Evolutionary conservation across 2,329 filamentous ascomycete species (phyloP).

Genomic region (Talaromyces funiculosus): DNA sequence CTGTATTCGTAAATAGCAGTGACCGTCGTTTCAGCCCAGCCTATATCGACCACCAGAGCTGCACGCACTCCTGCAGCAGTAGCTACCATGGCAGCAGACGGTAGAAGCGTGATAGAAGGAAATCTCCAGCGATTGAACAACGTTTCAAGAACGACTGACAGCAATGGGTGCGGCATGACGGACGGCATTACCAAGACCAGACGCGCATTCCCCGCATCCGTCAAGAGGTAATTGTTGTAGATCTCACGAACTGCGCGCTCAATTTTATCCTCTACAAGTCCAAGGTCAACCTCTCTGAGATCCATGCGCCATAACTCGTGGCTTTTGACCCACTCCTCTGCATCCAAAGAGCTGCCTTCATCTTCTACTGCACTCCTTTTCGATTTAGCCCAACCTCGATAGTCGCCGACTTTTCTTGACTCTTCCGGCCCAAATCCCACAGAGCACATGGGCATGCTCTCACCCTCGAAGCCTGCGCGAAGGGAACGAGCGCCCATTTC

Average conservation of each 20-base stretch:
- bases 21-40: slow-evolving; percentile 83
- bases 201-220: slow-evolving; percentile 61
- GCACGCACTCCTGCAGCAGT: slow-evolving; percentile 78
- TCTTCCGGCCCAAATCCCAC: slow-evolving; percentile 69
- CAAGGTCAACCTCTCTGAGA: slow-evolving; percentile 66
- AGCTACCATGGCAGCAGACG: slow-evolving; percentile 66
- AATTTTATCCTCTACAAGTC: slow-evolving; percentile 77
- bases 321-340: slow-evolving; percentile 38
- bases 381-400: slow-evolving; percentile 59
- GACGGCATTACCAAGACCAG: slow-evolving; percentile 73
- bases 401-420: slow-evolving; percentile 74
- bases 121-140: slow-evolving; percentile 76
- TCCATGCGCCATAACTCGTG: slow-evolving; percentile 76
- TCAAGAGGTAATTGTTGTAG: slow-evolving; percentile 67
- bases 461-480: slow-evolving; percentile 79
- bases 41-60: slow-evolving; percentile 82
- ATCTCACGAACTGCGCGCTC: slow-evolving; percentile 76
- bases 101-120: slow-evolving; percentile 74
- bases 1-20: slow-evolving; percentile 88
- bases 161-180: slow-evolving; percentile 67
- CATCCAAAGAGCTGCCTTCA: slow-evolving; percentile 4
- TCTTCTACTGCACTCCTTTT: slow-evolving; percentile 24
- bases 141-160: slow-evolving; percentile 69
- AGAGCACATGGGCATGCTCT: slow-evolving; percentile 65
- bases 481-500: slow-evolving; percentile 77